Evolutionary conservation across 169 alveolate genomes (phyloP).

Genomic region (Plasmodium inui): DNA sequence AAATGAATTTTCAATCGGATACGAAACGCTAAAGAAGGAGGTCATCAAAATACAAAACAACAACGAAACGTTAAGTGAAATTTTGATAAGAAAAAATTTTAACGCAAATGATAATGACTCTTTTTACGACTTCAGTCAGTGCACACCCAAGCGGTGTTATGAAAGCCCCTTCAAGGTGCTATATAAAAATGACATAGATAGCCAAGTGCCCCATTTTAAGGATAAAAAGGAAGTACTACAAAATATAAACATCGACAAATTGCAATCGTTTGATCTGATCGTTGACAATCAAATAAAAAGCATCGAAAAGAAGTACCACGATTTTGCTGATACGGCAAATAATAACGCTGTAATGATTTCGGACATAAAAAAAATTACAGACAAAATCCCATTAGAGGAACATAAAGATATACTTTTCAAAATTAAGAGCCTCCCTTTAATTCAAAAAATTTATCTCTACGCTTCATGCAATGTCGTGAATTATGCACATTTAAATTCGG

Average conservation of each 20-base stretch:
- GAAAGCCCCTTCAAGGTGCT: slow-evolving; percentile 70
- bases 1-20: slow-evolving; percentile 49
- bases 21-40: slow-evolving; percentile 60
- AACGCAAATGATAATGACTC: slow-evolving; percentile 36
- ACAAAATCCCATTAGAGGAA: slow-evolving; percentile 63
- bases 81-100: slow-evolving; percentile 57
- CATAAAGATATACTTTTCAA: slow-evolving; percentile 62
- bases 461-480: slow-evolving; percentile 58
- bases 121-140: slow-evolving; percentile 5
- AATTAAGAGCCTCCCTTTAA: slow-evolving; percentile 63
- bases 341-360: slow-evolving; percentile 52
- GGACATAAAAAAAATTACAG: slow-evolving; percentile 70
- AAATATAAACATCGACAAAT: slow-evolving; percentile 33
- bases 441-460: slow-evolving; percentile 51
- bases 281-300: slow-evolving; percentile 61
- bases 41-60: slow-evolving; percentile 63
- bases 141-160: slow-evolving; percentile 36
- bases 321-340: neutral
- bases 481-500: slow-evolving; percentile 41
- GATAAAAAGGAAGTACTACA: slow-evolving; percentile 57
- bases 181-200: slow-evolving; percentile 45
- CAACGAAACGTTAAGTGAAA: slow-evolving; percentile 67
- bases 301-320: slow-evolving; percentile 37
- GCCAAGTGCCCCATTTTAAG: slow-evolving; percentile 9
- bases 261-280: slow-evolving; percentile 43